phyloP scores from a whole-genome alignment of 768 basidiomycete species.

The Hericium coralloides region DNA sequence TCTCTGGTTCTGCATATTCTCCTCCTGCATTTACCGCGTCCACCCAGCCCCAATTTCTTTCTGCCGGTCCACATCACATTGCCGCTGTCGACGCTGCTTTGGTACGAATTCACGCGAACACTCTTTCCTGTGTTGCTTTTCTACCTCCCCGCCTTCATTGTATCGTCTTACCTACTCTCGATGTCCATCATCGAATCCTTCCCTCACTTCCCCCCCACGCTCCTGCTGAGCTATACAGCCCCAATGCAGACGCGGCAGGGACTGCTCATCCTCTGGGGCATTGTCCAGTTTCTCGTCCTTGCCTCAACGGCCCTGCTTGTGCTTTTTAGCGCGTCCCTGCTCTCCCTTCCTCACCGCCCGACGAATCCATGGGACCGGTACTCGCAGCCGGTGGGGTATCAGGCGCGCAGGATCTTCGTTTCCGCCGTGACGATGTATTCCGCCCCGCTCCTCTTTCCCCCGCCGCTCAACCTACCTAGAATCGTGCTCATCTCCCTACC shows the following conservation, averaged over 20 bases:
- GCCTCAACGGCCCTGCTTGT: slow-evolving; percentile 26
- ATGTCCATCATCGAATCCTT: slow-evolving; percentile 33
- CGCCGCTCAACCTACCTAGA: slow-evolving; percentile 41
- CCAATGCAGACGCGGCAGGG: slow-evolving; percentile 41
- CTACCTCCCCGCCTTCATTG: slow-evolving; percentile 39
- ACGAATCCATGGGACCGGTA: slow-evolving; percentile 39
- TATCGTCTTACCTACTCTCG: slow-evolving; percentile 37
- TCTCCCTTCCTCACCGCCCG: slow-evolving; percentile 2
- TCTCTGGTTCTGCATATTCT: slow-evolving; percentile 33
- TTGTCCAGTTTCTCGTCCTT: slow-evolving; percentile 28
- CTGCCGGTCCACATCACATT: slow-evolving; percentile 29
- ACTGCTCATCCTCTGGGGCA: slow-evolving; percentile 29
- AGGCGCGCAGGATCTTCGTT: slow-evolving; percentile 34
- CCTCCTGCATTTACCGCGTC: slow-evolving; percentile 35
- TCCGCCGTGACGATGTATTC: slow-evolving; percentile 26
- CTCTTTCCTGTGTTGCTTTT: slow-evolving; percentile 33
- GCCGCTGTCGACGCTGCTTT: slow-evolving; percentile 37
- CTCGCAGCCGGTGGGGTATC: slow-evolving; percentile 31
- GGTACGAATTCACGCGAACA: slow-evolving; percentile 27
- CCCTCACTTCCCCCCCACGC: slow-evolving; percentile 12
- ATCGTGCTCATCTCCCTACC: slow-evolving; percentile 15
- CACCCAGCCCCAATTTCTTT: slow-evolving; percentile 38
- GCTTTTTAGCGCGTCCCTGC: slow-evolving; percentile 19
- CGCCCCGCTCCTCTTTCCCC: slow-evolving; percentile 34
- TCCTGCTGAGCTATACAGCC: slow-evolving; percentile 12